Evolutionary conservation across 305 asterid genomes (phyloP).

Genomic region (Fraxinus nigra): DNA sequence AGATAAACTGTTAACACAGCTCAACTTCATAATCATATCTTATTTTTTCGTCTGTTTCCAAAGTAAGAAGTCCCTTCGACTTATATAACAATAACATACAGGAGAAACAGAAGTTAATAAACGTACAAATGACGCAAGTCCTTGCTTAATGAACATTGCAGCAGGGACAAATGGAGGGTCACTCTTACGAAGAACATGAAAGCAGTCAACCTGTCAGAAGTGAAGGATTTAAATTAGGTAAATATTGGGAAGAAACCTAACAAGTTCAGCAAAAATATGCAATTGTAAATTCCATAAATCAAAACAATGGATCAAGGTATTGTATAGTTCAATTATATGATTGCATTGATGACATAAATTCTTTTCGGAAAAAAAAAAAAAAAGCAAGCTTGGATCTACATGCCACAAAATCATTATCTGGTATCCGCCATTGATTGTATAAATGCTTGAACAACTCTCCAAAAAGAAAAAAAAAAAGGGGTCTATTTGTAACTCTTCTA

Average conservation of each 20-base stretch:
- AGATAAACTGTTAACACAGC: not conserved
- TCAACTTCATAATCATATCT: not conserved
- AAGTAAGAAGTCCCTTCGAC: not conserved
- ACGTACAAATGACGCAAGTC: slow-evolving; percentile 85
- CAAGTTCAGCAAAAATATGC: not conserved
- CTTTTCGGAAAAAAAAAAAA: not conserved
- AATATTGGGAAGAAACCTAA: not conserved
- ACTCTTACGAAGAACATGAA: slow-evolving; percentile 91
- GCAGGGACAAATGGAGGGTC: slow-evolving; percentile 94
- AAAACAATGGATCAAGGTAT: not conserved
- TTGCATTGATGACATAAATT: not conserved
- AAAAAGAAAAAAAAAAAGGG: not conserved
- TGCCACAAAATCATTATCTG: not conserved
- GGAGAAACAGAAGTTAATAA: slow-evolving; percentile 17
- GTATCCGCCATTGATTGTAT: not conserved
- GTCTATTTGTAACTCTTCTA: not conserved
- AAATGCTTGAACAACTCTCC: not conserved
- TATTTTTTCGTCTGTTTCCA: not conserved
- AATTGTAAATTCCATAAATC: not conserved
- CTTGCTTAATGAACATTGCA: slow-evolving; percentile 78
- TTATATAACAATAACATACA: not conserved
- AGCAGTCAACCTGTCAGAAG: slow-evolving; percentile 80
- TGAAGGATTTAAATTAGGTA: slow-evolving; percentile 21
- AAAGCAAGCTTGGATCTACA: not conserved
- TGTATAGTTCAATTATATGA: not conserved